These are phyloP conservation scores for Hygrophorus russula DNA, from an alignment of 768 basidiomycete genomes.

Conservation along the genomic window DNA sequence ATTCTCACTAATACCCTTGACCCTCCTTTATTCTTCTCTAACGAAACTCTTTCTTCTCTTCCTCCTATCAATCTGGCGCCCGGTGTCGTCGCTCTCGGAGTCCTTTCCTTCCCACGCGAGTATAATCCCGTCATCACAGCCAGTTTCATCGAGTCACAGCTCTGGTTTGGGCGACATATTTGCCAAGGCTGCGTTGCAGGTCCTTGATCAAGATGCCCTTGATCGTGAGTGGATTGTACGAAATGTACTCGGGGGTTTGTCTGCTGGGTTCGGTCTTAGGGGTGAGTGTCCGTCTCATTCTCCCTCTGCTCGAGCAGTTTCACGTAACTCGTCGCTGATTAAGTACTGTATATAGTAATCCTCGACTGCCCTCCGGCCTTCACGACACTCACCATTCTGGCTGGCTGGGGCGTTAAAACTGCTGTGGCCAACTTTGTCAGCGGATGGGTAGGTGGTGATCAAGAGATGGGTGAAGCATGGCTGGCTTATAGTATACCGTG, in stretches of 20 bases:
- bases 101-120: slow-evolving; percentile 15
- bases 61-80: slow-evolving; percentile 71
- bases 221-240: slow-evolving; percentile 80
- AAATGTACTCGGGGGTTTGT: slow-evolving; percentile 77
- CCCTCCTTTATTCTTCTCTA: slow-evolving; percentile 72
- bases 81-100: slow-evolving; percentile 21
- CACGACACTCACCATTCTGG: slow-evolving; percentile 63
- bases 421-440: slow-evolving; percentile 48
- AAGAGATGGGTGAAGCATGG: slow-evolving; percentile 56
- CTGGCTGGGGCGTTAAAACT: slow-evolving; percentile 67
- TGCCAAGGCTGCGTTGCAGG: slow-evolving; percentile 32
- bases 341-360: slow-evolving; percentile 38
- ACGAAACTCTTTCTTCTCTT: slow-evolving; percentile 80
- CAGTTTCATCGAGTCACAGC: neutral
- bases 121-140: slow-evolving; percentile 8
- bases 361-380: slow-evolving; percentile 65
- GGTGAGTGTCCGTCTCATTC: slow-evolving; percentile 29
- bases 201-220: slow-evolving; percentile 62
- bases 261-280: slow-evolving; percentile 76
- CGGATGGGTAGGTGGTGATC: slow-evolving; percentile 54
- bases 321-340: neutral
- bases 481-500: slow-evolving; percentile 73
- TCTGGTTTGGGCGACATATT: slow-evolving; percentile 12
- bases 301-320: neutral
- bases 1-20: slow-evolving; percentile 66